These are phyloP conservation scores for Fusarium acutatum DNA, from an alignment of 2,329 filamentous ascomycete genomes.

Conservation along the genomic window DNA sequence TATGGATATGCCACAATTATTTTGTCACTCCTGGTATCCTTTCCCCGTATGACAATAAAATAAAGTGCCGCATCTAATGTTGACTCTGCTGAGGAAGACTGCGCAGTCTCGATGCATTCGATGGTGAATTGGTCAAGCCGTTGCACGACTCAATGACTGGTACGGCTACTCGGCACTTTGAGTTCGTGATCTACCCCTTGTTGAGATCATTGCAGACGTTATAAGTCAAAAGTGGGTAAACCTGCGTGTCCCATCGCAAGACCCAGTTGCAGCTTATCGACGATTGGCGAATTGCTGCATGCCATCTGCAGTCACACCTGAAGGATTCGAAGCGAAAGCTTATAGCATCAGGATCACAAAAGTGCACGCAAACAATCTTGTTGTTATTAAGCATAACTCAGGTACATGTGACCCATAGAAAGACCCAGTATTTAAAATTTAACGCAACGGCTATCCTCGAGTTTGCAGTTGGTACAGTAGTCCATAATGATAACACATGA, in stretches of 20 bases:
- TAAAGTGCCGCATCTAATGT: too few relatives aligned
- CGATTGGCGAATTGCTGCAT: background rate
- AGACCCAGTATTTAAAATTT: background rate
- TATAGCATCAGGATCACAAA: background rate
- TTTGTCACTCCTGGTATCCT: background rate
- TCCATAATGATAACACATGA: slow-evolving; percentile 11
- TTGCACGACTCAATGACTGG: background rate
- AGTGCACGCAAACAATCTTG: too few relatives aligned
- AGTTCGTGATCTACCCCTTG: background rate
- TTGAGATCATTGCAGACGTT: too few relatives aligned
- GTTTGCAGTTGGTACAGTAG: slow-evolving; percentile 8
- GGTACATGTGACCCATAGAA: too few relatives aligned
- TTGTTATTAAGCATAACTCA: background rate
- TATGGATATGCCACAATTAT: background rate
- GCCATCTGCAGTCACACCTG: background rate
- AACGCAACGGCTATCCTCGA: background rate
- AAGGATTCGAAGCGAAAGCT: background rate
- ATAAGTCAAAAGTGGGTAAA: background rate
- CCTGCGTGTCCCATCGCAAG: background rate
- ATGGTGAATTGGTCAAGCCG: background rate
- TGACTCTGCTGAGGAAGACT: background rate
- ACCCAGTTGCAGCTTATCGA: background rate
- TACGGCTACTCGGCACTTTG: background rate
- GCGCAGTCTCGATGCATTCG: rapidly evolving
- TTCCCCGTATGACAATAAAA: rapidly evolving